A percentile compares a stretch with the other conserved stretches of the same genome.
phyloP scores from a whole-genome alignment of 176 grass and related monocot species.

The Bothriochloa decipiens region DNA sequence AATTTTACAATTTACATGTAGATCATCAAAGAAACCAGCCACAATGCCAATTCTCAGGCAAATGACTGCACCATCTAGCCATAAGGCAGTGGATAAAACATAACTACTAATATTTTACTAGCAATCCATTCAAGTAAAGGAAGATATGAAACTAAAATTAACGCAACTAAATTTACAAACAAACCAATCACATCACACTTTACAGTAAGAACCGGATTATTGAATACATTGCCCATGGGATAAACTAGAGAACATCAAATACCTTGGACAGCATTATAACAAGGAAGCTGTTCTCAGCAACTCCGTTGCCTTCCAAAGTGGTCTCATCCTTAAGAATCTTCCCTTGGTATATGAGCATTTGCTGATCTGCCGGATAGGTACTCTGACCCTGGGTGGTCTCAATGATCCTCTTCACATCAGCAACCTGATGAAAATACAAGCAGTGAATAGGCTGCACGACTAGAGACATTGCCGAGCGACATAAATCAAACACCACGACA shows the following conservation, averaged over 20 bases:
- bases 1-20: background rate
- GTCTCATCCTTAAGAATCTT: slow-evolving; percentile 99
- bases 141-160: background rate
- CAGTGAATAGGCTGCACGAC: background rate
- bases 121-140: background rate
- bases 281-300: slow-evolving; percentile 84
- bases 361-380: slow-evolving; percentile 82
- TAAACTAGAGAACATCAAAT: slow-evolving; percentile 22
- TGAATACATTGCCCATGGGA: background rate
- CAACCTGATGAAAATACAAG: slow-evolving; percentile 62
- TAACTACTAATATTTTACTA: background rate
- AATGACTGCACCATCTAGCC: background rate
- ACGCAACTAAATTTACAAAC: background rate
- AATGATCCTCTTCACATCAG: slow-evolving; percentile 85
- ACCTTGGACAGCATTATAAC: slow-evolving; percentile 99
- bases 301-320: slow-evolving; percentile 79
- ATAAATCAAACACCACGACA: background rate
- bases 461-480: background rate
- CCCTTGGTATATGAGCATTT: slow-evolving; percentile 94
- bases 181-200: background rate
- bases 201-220: background rate
- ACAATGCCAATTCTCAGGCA: background rate
- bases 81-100: background rate
- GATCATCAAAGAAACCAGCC: background rate
- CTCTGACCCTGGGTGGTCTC: slow-evolving; percentile 71